Evolutionary conservation across 371 early-diverging fungal genomes (phyloP).

Genomic region (Mortierella sp.): DNA sequence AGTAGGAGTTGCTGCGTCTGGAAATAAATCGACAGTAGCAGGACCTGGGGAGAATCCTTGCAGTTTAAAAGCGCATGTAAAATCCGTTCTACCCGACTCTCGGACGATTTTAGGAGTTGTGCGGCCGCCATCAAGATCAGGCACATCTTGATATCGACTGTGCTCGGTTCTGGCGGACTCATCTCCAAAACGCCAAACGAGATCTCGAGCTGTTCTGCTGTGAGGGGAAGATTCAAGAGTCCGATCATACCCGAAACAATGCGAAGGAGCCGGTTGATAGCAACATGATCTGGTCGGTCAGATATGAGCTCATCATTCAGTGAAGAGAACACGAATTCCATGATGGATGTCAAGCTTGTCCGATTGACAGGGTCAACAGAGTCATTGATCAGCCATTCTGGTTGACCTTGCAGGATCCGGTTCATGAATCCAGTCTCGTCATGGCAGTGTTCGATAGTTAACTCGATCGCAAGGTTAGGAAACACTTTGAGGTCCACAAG

Average conservation of each 20-base stretch:
- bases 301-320: conserved; percentile 45
- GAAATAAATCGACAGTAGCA: conserved; percentile 30
- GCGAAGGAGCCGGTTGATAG: conserved; percentile 34
- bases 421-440: conserved; percentile 52
- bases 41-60: conserved; percentile 39
- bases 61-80: conserved; percentile 25
- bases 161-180: conserved; percentile 29
- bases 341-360: conserved; percentile 38
- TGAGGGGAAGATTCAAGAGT: conserved; percentile 31
- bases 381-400: conserved; percentile 47
- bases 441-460: conserved; percentile 50
- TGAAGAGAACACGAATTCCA: conserved; percentile 50
- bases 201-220: conserved; percentile 41
- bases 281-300: conserved; percentile 24
- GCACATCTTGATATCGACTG: conserved; percentile 45
- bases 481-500: conserved; percentile 31
- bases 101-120: conserved; percentile 35
- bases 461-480: conserved; percentile 44
- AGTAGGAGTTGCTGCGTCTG: conserved; percentile 34
- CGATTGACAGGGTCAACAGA: conserved; percentile 33
- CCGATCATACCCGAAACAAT: conserved; percentile 50
- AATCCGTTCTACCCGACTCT: conserved; percentile 21
- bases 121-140: conserved; percentile 43
- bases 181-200: conserved; percentile 42
- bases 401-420: conserved; percentile 44